These are phyloP conservation scores for Debaryomyces subglobosus DNA, from an alignment of 1,139 yeast species.

Conservation along the genomic window DNA sequence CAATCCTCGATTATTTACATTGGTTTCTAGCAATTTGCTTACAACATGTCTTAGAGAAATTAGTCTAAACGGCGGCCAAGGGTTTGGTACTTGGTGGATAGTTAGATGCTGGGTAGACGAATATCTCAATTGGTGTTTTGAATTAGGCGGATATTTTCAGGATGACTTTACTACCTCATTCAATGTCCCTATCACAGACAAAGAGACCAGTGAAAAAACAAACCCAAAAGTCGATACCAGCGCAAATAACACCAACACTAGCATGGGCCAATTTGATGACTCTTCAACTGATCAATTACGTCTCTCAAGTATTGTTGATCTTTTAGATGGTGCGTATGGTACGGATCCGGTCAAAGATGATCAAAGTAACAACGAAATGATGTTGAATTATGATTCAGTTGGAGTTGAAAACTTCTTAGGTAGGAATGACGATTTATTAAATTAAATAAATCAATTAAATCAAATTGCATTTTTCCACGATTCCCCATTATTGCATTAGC, in stretches of 20 bases:
- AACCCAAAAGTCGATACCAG: not conserved
- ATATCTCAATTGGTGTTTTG: conserved; percentile 70
- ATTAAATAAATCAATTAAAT: not conserved
- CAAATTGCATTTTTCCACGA: not conserved
- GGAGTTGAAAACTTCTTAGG: conserved; percentile 18
- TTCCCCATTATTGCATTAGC: not conserved
- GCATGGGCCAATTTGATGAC: conserved; percentile 8
- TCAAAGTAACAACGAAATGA: conserved; percentile 10
- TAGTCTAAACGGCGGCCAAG: conserved; percentile 58
- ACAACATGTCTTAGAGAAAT: conserved; percentile 71
- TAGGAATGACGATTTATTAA: conserved; percentile 10
- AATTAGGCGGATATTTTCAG: conserved; percentile 63
- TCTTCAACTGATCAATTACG: conserved; percentile 9
- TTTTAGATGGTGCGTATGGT: conserved; percentile 30
- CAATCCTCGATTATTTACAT: conserved; percentile 59
- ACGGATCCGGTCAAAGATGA: conserved; percentile 12
- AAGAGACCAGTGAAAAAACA: not conserved
- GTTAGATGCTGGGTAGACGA: conserved; percentile 79
- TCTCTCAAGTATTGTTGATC: conserved; percentile 25
- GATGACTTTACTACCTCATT: conserved; percentile 28
- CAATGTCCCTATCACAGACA: not conserved
- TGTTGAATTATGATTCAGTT: conserved; percentile 17
- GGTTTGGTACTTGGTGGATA: conserved; percentile 80
- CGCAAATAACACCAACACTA: not conserved
- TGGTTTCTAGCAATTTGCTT: conserved; percentile 56